Evolutionary conservation across 495 filamentous ascomycete genomes (phyloP).

Genomic region (Astrothelium macrocarpum): DNA sequence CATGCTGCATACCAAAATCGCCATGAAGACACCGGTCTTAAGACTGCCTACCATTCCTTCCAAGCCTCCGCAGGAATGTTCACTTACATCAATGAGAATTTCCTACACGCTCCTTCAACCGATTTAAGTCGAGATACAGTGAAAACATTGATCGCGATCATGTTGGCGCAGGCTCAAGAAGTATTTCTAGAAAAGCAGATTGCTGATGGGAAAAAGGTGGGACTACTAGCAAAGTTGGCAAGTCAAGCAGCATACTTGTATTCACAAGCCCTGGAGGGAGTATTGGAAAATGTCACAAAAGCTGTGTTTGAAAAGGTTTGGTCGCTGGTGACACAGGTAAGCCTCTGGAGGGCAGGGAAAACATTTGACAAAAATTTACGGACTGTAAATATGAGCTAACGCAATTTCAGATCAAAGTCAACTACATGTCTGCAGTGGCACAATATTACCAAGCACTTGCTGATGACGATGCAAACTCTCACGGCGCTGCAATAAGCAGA

Average conservation of each 20-base stretch:
- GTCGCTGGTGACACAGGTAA: slow-evolving; percentile 69
- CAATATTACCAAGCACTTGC: slow-evolving; percentile 92
- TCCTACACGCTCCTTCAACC: slow-evolving; percentile 89
- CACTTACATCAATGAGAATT: slow-evolving; percentile 99
- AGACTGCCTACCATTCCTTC: slow-evolving; percentile 96
- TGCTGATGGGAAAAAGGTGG: slow-evolving; percentile 84
- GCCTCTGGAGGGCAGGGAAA: slow-evolving; percentile 13
- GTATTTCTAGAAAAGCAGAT: slow-evolving; percentile 97
- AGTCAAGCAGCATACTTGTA: slow-evolving; percentile 85
- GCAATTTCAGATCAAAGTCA: slow-evolving; percentile 57
- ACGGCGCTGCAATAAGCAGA: slow-evolving; percentile 78
- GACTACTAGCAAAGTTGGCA: slow-evolving; percentile 82
- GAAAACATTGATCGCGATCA: slow-evolving; percentile 84
- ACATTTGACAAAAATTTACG: background rate
- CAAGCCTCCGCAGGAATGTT: slow-evolving; percentile 98
- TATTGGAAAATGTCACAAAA: slow-evolving; percentile 85
- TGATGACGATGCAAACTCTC: slow-evolving; percentile 77
- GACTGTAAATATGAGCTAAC: background rate
- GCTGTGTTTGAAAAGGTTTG: slow-evolving; percentile 95
- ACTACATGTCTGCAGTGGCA: slow-evolving; percentile 73
- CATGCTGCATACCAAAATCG: slow-evolving; percentile 91
- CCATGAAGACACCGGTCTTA: slow-evolving; percentile 82
- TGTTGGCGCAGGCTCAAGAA: slow-evolving; percentile 91
- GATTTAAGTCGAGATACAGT: slow-evolving; percentile 92
- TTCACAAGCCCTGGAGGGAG: slow-evolving; percentile 73